Evolutionary conservation across 257 asterid genomes (phyloP).

Genomic region (Solanum sejunctum): DNA sequence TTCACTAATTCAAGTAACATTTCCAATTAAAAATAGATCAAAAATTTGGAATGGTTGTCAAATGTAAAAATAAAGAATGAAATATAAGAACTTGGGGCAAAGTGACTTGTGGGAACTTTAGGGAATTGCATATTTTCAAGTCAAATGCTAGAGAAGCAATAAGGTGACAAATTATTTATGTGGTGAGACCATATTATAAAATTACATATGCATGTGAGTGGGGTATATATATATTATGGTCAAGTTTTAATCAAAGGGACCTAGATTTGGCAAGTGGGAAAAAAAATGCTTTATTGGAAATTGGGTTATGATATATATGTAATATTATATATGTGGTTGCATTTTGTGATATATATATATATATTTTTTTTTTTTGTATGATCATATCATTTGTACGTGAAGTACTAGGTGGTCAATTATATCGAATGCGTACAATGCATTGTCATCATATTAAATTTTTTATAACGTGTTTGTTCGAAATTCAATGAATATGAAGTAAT

Average conservation of each 20-base stretch:
- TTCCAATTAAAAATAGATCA: not conserved
- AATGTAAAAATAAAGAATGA: not conserved
- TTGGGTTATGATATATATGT: not conserved
- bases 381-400: not conserved
- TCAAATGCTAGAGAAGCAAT: not conserved
- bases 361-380: not conserved
- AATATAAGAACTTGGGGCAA: not conserved
- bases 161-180: not conserved
- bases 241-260: not conserved
- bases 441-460: not conserved
- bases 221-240: not conserved
- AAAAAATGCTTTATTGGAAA: not conserved
- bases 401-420: not conserved
- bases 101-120: not conserved
- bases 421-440: not conserved
- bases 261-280: not conserved
- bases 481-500: not conserved
- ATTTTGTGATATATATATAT: not conserved
- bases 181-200: not conserved
- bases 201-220: conserved; percentile 1
- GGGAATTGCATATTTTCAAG: not conserved
- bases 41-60: not conserved
- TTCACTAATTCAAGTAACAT: not conserved
- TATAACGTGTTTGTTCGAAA: not conserved
- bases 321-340: not conserved